phyloP scores from a whole-genome alignment of 2,329 filamentous ascomycete genomes.

The Albifimbria verrucaria region DNA sequence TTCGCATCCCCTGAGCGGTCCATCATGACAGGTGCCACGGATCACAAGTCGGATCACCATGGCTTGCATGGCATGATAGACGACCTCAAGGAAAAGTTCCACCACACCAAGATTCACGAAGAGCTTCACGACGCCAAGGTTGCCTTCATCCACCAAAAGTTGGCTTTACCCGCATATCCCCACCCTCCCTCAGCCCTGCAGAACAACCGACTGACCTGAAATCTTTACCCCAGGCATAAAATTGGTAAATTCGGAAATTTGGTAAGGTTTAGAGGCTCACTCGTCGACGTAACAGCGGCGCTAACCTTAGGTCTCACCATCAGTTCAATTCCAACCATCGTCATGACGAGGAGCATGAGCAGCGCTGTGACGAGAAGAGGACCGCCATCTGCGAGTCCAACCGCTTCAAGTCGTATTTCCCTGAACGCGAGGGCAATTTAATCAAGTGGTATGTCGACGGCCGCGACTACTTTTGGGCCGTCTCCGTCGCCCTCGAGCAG shows the following conservation, averaged over 20 bases:
- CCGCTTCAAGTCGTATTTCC: conserved; percentile 88
- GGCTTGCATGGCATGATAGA: conserved; percentile 35
- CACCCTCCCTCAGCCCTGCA: too few relatives aligned
- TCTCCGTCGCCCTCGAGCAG: conserved; percentile 83
- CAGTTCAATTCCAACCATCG: conserved; percentile 83
- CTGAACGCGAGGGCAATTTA: conserved; percentile 77
- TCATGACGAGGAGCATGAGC: conserved; percentile 90
- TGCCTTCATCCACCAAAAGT: conserved; percentile 58
- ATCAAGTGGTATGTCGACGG: conserved; percentile 98
- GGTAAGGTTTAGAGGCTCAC: conserved; percentile 32
- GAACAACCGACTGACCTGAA: conserved; percentile 2
- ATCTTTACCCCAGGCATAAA: conserved; percentile 36
- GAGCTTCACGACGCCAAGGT: conserved; percentile 57
- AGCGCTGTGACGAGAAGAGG: conserved; percentile 78
- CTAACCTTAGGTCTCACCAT: background rate
- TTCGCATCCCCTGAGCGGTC: background rate
- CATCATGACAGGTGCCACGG: background rate
- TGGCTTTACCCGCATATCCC: too few relatives aligned
- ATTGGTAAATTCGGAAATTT: conserved; percentile 63
- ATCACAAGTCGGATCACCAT: background rate
- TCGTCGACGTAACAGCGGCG: background rate
- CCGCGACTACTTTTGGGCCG: conserved; percentile 91
- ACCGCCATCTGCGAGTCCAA: conserved; percentile 67
- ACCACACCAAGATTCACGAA: conserved; percentile 52
- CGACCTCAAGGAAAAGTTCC: conserved; percentile 54